Percentiles rank a stretch among this genome's conserved stretches.
Conservation (phyloP, 2,329 filamentous ascomycete species). For the Exserohilum turcica region DNA sequence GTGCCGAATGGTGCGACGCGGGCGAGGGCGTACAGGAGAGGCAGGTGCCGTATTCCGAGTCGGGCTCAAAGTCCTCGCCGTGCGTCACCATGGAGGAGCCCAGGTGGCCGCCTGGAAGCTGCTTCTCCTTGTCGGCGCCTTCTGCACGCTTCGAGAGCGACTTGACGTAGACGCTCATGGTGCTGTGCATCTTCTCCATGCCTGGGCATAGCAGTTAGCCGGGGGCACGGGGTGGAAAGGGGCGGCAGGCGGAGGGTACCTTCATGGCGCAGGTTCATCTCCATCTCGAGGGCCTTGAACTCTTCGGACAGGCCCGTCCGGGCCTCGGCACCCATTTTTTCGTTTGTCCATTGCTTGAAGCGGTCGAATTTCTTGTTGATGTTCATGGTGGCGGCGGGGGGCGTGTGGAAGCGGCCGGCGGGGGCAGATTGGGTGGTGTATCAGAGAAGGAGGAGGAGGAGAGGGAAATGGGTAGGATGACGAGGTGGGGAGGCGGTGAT, state of each 20-base stretch:
- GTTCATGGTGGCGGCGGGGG: slow-evolving; percentile 54
- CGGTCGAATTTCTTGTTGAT: slow-evolving; percentile 89
- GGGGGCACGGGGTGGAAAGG: neutral
- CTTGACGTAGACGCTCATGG: slow-evolving; percentile 85
- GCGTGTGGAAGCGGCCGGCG: neutral
- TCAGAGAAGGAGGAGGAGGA: too few relatives aligned
- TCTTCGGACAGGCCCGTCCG: slow-evolving; percentile 87
- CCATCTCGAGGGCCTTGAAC: slow-evolving; percentile 85
- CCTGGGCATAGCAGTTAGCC: slow-evolving; percentile 57
- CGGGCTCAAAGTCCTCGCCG: slow-evolving; percentile 87
- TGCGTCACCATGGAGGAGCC: slow-evolving; percentile 86
- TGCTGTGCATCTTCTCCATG: slow-evolving; percentile 86
- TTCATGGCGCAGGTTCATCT: slow-evolving; percentile 88
- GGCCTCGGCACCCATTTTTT: slow-evolving; percentile 91
- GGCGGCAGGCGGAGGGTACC: slow-evolving; percentile 59
- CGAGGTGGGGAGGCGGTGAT: slow-evolving; percentile 17
- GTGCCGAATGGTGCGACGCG: neutral
- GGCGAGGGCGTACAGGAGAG: slow-evolving; percentile 65
- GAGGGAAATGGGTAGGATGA: neutral
- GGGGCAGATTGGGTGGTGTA: slow-evolving; percentile 4
- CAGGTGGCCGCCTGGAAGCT: slow-evolving; percentile 76
- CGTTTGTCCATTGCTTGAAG: slow-evolving; percentile 96
- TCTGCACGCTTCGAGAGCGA: slow-evolving; percentile 84
- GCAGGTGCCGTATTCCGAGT: slow-evolving; percentile 90
- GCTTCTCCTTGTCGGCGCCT: slow-evolving; percentile 86